These are phyloP conservation scores for Eimeria falciformis DNA, from an alignment of 169 alveolate species.

Conservation along the genomic window DNA sequence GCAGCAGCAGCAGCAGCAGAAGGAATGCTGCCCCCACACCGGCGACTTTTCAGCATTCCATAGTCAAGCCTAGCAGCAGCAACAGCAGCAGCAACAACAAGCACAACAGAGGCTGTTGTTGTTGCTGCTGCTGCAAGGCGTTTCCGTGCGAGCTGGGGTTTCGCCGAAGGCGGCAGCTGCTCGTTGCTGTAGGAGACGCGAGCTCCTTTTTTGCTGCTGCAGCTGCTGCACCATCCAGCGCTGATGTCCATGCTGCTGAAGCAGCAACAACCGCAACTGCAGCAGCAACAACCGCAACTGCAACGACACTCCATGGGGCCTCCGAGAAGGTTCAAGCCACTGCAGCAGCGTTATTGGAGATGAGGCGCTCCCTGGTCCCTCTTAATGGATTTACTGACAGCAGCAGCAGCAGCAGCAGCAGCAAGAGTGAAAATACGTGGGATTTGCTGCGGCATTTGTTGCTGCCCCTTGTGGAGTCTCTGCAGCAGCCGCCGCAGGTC, in stretches of 20 bases:
- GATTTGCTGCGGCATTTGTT: slow-evolving; percentile 46
- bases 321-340: not conserved
- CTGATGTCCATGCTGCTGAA: not conserved
- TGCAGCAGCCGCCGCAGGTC: slow-evolving; percentile 31
- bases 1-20: slow-evolving; percentile 43
- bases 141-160: not conserved
- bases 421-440: not conserved
- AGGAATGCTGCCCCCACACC: not conserved
- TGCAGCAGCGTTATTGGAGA: not conserved
- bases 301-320: slow-evolving; percentile 24
- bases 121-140: slow-evolving; percentile 62
- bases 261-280: not conserved
- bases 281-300: slow-evolving; percentile 32
- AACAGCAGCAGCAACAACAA: slow-evolving; percentile 31
- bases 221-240: not conserved
- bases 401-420: slow-evolving; percentile 28
- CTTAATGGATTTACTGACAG: not conserved
- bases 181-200: not conserved
- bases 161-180: slow-evolving; percentile 30
- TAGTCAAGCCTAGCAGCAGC: not conserved
- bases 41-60: not conserved
- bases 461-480: slow-evolving; percentile 34
- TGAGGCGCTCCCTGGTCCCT: slow-evolving; percentile 29
- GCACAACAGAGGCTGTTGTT: slow-evolving; percentile 17
- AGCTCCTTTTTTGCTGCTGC: not conserved